Evolutionary conservation across 257 asterid genomes (phyloP).

Genomic region (Cinchona pubescens): DNA sequence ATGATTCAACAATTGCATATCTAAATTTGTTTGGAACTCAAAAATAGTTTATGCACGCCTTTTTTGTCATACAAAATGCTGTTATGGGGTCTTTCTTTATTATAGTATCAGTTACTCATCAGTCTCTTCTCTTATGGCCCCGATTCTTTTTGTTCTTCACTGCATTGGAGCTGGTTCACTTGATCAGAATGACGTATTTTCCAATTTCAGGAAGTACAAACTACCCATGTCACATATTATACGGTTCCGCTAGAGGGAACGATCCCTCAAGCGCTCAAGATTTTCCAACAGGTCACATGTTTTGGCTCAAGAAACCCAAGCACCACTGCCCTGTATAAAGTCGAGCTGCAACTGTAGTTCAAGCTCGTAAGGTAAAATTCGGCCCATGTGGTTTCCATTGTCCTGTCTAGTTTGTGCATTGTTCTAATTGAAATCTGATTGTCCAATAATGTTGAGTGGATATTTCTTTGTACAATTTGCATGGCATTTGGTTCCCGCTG

Average conservation of each 20-base stretch:
- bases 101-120: neutral
- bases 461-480: slow-evolving; percentile 23
- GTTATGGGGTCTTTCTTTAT: neutral
- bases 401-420: neutral
- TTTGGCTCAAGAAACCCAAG: slow-evolving; percentile 92
- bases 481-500: slow-evolving; percentile 27
- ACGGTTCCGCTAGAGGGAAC: slow-evolving; percentile 78
- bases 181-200: slow-evolving; percentile 1
- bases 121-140: neutral
- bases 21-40: neutral
- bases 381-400: neutral
- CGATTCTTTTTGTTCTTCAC: neutral
- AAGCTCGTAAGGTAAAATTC: slow-evolving; percentile 69
- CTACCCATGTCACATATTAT: slow-evolving; percentile 85
- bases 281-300: slow-evolving; percentile 83
- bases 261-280: slow-evolving; percentile 70
- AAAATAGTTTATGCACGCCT: neutral
- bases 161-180: neutral
- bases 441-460: slow-evolving; percentile 28
- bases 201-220: slow-evolving; percentile 74
- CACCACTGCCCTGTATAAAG: slow-evolving; percentile 92
- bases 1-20: neutral
- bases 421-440: neutral
- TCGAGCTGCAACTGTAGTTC: slow-evolving; percentile 93
- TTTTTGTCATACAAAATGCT: neutral